phyloP scores from a whole-genome alignment of 441 rosid genomes.

The Syzygium malaccense region DNA sequence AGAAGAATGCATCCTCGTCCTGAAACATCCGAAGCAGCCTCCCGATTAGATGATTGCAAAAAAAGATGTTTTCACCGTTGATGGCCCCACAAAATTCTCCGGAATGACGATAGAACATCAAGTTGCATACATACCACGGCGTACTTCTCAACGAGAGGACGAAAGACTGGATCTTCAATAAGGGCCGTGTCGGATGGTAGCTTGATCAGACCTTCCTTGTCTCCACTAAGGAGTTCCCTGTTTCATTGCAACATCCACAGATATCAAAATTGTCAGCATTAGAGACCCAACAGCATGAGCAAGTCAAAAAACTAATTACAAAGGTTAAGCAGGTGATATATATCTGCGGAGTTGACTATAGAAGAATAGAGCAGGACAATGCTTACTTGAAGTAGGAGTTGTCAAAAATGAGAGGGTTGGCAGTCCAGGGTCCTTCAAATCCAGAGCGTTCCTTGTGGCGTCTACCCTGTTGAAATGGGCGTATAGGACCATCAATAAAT shows the following conservation, averaged over 20 bases:
- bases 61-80: neutral
- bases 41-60: too few relatives aligned
- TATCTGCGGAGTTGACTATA: neutral
- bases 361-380: too few relatives aligned
- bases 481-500: neutral
- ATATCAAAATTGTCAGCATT: neutral
- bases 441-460: constrained; percentile 66
- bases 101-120: neutral
- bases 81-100: neutral
- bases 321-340: neutral
- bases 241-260: neutral
- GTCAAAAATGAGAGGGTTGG: constrained; percentile 48
- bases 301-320: neutral
- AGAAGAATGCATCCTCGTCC: constrained; percentile 52
- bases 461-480: constrained; percentile 31
- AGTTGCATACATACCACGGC: constrained; percentile 31
- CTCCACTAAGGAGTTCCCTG: constrained; percentile 48
- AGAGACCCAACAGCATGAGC: neutral
- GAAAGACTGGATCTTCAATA: constrained; percentile 34
- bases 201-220: constrained; percentile 50
- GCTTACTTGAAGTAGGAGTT: constrained; percentile 50
- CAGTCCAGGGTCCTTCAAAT: constrained; percentile 58
- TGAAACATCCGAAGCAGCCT: neutral
- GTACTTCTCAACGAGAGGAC: constrained; percentile 40
- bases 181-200: constrained; percentile 52